Conservation (phyloP, 306 rosid genomes). For the Vigna nakashimae region DNA sequence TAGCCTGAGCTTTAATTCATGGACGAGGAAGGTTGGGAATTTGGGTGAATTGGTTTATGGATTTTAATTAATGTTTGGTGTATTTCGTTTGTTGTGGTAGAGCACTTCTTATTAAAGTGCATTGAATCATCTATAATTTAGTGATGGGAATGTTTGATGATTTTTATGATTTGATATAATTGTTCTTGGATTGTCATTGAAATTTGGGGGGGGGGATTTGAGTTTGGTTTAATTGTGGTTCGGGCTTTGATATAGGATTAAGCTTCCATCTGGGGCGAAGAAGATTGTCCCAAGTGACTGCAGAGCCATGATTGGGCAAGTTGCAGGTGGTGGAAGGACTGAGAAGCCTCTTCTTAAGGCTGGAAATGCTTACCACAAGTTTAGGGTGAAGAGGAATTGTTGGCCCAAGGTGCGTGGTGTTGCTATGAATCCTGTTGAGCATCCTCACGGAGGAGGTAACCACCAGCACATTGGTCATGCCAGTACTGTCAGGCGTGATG, state of each 20-base stretch:
- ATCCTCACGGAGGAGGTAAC: slow-evolving; percentile 64
- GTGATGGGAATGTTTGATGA: not conserved
- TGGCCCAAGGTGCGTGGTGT: slow-evolving; percentile 66
- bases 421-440: slow-evolving; percentile 64
- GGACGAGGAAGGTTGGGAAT: not conserved
- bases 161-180: not conserved
- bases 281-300: slow-evolving; percentile 60
- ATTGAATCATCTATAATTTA: not conserved
- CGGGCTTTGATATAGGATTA: slow-evolving; percentile 38
- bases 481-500: slow-evolving; percentile 57
- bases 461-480: slow-evolving; percentile 64
- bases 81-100: not conserved
- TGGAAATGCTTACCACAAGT: slow-evolving; percentile 60
- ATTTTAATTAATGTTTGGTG: not conserved
- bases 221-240: not conserved
- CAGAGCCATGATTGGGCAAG: slow-evolving; percentile 60
- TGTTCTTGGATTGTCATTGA: not conserved
- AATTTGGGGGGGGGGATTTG: not conserved
- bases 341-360: slow-evolving; percentile 61
- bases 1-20: not conserved
- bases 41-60: not conserved
- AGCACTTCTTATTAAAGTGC: not conserved
- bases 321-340: slow-evolving; percentile 59
- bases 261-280: slow-evolving; percentile 57
- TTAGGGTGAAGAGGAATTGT: slow-evolving; percentile 61